Percentiles rank a stretch among this genome's conserved stretches.
These are phyloP conservation scores for Pseudogymnoascus sp. DNA, from an alignment of 2,329 filamentous ascomycete species.

Conservation along the genomic window DNA sequence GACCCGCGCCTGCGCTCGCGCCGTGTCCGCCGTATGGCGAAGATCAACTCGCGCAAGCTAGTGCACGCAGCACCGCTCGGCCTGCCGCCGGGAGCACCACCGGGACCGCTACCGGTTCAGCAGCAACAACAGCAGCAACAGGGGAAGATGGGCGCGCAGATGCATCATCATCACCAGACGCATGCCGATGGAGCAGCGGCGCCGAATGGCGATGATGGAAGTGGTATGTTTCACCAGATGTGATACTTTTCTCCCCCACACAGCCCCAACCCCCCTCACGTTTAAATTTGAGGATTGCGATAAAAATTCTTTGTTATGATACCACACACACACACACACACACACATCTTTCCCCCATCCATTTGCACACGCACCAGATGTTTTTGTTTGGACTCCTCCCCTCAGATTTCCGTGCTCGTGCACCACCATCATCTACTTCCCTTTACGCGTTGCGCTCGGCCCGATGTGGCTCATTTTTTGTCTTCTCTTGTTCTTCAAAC, in stretches of 20 bases:
- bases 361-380: background rate
- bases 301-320: conserved; percentile 53
- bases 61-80: conserved; percentile 46
- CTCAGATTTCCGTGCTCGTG: background rate
- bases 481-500: background rate
- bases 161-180: conserved; percentile 67
- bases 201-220: conserved; percentile 61
- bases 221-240: conserved; percentile 94
- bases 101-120: background rate
- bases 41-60: conserved; percentile 81
- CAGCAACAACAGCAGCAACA: conserved; percentile 29
- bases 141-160: conserved; percentile 55
- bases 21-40: conserved; percentile 88
- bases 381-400: background rate
- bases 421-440: background rate
- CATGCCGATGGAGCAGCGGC: conserved; percentile 49
- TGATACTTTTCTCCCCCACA: conserved; percentile 39
- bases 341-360: background rate
- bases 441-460: background rate
- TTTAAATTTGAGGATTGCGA: conserved; percentile 41
- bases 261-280: background rate
- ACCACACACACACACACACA: background rate
- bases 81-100: background rate
- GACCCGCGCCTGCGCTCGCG: conserved; percentile 85
- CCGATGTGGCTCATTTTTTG: background rate